Evolutionary conservation across 2,329 filamentous ascomycete species (phyloP).

Genomic region (Phyllosticta citriasiana): DNA sequence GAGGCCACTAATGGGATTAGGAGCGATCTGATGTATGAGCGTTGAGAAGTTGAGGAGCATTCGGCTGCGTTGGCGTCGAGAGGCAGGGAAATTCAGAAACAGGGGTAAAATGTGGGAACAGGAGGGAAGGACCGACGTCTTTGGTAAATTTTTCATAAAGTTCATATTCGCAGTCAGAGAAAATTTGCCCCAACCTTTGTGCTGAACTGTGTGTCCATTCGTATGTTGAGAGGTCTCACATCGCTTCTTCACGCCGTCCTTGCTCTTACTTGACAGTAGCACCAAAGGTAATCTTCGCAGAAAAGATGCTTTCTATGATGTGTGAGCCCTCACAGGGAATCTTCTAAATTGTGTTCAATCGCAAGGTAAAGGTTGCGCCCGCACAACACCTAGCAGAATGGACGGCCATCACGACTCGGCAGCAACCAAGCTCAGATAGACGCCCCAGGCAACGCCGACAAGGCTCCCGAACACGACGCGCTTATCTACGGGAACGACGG

Average conservation of each 20-base stretch:
- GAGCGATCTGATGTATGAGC: too few species aligned
- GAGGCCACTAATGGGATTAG: too few species aligned
- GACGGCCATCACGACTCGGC: background rate
- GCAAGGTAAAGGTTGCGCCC: background rate
- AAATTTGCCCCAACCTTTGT: too few species aligned
- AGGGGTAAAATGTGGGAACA: too few species aligned
- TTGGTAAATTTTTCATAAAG: too few species aligned
- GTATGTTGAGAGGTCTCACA: background rate
- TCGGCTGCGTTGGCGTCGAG: too few species aligned
- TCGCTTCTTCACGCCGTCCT: background rate
- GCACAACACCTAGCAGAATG: background rate
- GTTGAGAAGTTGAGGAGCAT: too few species aligned
- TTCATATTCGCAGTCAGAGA: too few species aligned
- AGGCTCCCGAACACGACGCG: conserved; percentile 61
- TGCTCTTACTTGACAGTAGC: background rate
- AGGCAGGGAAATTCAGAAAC: too few species aligned
- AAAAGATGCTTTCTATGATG: background rate
- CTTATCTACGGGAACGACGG: conserved; percentile 59
- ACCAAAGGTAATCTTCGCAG: background rate
- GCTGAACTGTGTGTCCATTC: too few species aligned
- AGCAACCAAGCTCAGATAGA: conserved; percentile 45
- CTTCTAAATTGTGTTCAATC: background rate
- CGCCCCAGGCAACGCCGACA: conserved; percentile 63
- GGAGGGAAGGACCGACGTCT: too few species aligned
- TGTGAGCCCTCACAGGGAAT: background rate